Evolutionary conservation across 1,284 basidiomycete species (phyloP).

Genomic region (Leucoagaricus sp.): DNA sequence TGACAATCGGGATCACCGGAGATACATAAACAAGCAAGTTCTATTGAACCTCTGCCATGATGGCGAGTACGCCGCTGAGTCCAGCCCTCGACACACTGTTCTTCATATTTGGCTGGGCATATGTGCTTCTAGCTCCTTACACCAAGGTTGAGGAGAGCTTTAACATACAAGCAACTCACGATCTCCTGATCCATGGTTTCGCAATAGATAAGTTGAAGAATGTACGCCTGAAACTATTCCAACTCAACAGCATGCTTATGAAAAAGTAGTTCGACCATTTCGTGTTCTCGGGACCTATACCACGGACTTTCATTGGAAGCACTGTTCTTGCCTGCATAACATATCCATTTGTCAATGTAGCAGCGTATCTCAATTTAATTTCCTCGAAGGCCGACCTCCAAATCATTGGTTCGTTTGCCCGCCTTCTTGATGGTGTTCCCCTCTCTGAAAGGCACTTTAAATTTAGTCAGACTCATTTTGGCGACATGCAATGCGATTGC

Average conservation of each 20-base stretch:
- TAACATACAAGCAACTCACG: constrained; percentile 91
- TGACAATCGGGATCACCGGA: neutral
- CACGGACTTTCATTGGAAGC: constrained; percentile 84
- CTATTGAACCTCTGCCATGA: neutral
- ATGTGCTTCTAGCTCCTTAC: constrained; percentile 82
- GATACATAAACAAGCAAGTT: neutral
- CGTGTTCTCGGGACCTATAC: constrained; percentile 87
- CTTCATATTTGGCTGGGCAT: constrained; percentile 55
- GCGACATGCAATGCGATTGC: constrained; percentile 67
- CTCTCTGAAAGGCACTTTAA: constrained; percentile 1
- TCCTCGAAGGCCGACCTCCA: constrained; percentile 34
- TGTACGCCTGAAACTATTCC: constrained; percentile 39
- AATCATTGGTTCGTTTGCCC: constrained; percentile 26
- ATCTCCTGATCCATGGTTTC: constrained; percentile 81
- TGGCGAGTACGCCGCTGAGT: constrained; percentile 19
- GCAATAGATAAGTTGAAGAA: constrained; percentile 41
- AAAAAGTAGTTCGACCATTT: constrained; percentile 85
- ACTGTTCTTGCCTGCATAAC: constrained; percentile 58
- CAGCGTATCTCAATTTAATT: constrained; percentile 42
- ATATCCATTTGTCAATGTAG: constrained; percentile 45
- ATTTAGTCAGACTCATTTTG: constrained; percentile 74
- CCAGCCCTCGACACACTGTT: constrained; percentile 54
- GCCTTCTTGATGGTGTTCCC: neutral
- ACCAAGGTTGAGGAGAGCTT: constrained; percentile 99
- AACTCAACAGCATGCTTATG: neutral